Evolutionary conservation across 306 rosid genomes (phyloP), one percentile per base, ranked within the genome.

Genomic region (Urtica urens): DNA sequence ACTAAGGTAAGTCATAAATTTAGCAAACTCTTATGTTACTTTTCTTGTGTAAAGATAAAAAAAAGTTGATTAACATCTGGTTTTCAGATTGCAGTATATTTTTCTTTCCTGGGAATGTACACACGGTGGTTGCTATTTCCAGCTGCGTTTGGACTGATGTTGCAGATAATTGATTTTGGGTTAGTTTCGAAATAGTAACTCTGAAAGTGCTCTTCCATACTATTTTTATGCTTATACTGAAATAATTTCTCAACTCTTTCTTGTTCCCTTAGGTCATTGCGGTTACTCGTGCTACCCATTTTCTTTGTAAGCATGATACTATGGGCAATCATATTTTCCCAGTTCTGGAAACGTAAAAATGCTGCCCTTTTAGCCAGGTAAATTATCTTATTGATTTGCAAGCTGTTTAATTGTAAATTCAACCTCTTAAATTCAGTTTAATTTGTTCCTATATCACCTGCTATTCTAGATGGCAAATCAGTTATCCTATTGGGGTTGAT

Each of bases 51-150:
- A n/a, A n/a, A n/a, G n/a, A n/a, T n/a, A n/a, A n/a, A n/a, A n/a
- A n/a, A n/a, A n/a, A n/a, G 24, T 55, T 52, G 38, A 51, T 53
- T 29, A 60, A 42, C 45, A 62, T 67, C 47, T 42, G 11, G 46
- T 65, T 46, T 67, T 70, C 77, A 90, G 99, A 79, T 90, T 48
- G 95, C 94, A 25, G 72, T 85, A 57, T 90, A 90, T 70, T 90
- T 90, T 71, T 79, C 99, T 60, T 90, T 90, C 69, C 93, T 90
- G 58, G 99, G 99, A 72, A 85, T 85, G 96, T 90, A 75, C 65
- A 82, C 99, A 25, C 71, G 45, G 51, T 90, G 99, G 99, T 62
- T 85, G 71, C 80, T 90, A 60, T 82, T 79, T 57, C 94, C 83
- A 8, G 94, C 95, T 29, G 72, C 60, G 25, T 78, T 85, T 63